These are phyloP conservation scores for Actinomucor elegans DNA, from an alignment of 371 early-diverging fungal species.

Conservation along the genomic window DNA sequence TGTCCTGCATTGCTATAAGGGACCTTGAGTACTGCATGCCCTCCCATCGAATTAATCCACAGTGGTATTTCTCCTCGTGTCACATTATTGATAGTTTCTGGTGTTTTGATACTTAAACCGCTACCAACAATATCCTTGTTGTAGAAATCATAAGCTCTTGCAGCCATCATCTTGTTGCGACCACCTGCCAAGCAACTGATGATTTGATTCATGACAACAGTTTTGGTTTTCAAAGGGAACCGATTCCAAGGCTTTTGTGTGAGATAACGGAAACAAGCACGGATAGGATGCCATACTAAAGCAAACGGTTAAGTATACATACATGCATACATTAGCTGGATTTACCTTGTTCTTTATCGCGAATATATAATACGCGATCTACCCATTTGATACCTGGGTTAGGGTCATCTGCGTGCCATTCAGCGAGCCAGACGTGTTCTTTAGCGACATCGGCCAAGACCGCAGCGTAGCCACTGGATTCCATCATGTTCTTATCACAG, in stretches of 20 bases:
- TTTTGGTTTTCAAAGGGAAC: slow-evolving; percentile 80
- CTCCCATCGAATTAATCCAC: slow-evolving; percentile 87
- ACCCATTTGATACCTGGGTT: slow-evolving; percentile 85
- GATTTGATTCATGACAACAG: slow-evolving; percentile 87
- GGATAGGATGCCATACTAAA: slow-evolving; percentile 79
- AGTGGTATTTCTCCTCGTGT: slow-evolving; percentile 85
- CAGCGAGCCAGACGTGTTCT: slow-evolving; percentile 87
- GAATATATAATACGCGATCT: slow-evolving; percentile 75
- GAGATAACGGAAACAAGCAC: slow-evolving; percentile 91
- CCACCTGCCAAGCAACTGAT: slow-evolving; percentile 92
- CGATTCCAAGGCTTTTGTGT: slow-evolving; percentile 95
- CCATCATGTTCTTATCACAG: slow-evolving; percentile 92
- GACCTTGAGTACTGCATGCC: slow-evolving; percentile 90
- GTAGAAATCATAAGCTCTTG: slow-evolving; percentile 89
- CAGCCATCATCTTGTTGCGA: slow-evolving; percentile 95
- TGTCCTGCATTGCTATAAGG: slow-evolving; percentile 94
- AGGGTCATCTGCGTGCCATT: slow-evolving; percentile 74
- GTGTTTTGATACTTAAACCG: slow-evolving; percentile 81
- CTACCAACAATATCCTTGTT: slow-evolving; percentile 76
- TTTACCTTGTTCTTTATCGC: slow-evolving; percentile 58
- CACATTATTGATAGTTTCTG: slow-evolving; percentile 90
- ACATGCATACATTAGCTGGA: neutral
- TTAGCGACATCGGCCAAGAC: slow-evolving; percentile 83
- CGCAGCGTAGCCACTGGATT: slow-evolving; percentile 88
- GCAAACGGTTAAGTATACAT: neutral